Evolutionary conservation across 768 basidiomycete genomes (phyloP).

Genomic region (Termitomyces heimii): DNA sequence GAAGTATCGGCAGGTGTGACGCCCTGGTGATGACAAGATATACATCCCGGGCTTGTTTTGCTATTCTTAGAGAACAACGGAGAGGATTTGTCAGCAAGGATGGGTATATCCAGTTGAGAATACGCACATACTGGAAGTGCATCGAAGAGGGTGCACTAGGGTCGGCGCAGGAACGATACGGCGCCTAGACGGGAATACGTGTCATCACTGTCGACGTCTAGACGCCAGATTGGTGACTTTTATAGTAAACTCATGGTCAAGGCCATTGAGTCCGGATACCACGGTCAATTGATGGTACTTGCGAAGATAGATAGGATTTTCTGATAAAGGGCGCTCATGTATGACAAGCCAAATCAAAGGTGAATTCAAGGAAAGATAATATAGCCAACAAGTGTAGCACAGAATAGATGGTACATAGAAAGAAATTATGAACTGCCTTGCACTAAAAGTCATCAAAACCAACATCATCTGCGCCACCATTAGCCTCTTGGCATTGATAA

Average conservation of each 20-base stretch:
- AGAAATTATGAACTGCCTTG: neutral
- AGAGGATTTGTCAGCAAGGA: neutral
- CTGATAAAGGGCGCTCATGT: neutral
- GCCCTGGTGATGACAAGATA: neutral
- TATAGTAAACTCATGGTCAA: neutral
- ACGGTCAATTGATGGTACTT: neutral
- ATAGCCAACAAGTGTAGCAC: neutral
- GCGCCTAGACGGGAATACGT: neutral
- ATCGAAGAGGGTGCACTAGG: neutral
- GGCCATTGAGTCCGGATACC: neutral
- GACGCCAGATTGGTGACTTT: neutral
- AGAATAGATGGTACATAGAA: neutral
- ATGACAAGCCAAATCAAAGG: neutral
- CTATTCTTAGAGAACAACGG: neutral
- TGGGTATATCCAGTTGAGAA: neutral
- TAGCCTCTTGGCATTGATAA: neutral
- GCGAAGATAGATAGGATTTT: neutral
- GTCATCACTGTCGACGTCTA: neutral
- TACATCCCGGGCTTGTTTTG: neutral
- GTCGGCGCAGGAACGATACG: neutral
- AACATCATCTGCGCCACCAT: neutral
- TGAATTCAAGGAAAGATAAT: neutral
- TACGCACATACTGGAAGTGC: neutral
- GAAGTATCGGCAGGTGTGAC: neutral
- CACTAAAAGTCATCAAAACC: neutral